Percentiles rank a stretch among this genome's conserved stretches.
Conservation (phyloP, 2,329 filamentous ascomycete species). For the Ceratocystis variospora region DNA sequence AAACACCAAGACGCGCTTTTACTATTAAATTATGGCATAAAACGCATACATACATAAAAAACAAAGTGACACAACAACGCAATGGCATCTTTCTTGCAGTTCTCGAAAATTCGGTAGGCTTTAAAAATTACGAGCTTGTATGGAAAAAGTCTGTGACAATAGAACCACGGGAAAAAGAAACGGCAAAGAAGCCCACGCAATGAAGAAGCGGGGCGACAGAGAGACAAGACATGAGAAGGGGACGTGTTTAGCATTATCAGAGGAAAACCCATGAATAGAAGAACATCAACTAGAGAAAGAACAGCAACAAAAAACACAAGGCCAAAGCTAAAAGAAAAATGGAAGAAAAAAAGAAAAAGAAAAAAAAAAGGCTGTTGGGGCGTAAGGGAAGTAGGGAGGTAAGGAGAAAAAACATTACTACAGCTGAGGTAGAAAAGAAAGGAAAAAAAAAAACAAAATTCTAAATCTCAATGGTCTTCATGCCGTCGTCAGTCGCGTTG, state of each 20-base stretch:
- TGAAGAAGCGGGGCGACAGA: not conserved
- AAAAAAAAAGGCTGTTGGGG: conserved; percentile 2
- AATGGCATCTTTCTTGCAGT: not conserved
- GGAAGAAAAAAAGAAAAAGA: not conserved
- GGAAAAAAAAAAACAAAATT: conserved; percentile 6
- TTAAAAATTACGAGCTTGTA: not conserved
- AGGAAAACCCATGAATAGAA: not conserved
- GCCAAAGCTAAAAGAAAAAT: not conserved
- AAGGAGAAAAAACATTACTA: conserved; percentile 2
- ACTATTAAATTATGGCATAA: not conserved
- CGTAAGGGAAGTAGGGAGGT: not conserved
- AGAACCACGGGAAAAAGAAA: not conserved
- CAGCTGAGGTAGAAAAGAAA: conserved; percentile 9
- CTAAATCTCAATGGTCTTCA: conserved; percentile 52
- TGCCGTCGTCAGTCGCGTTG: conserved; percentile 32
- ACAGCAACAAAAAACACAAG: not conserved
- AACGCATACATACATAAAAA: not conserved
- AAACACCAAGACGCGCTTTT: not conserved
- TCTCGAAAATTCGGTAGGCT: not conserved
- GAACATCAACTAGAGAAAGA: not conserved
- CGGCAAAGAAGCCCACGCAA: not conserved
- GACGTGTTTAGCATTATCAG: not conserved
- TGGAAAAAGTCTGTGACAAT: not conserved
- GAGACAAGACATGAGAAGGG: conserved; percentile 6
- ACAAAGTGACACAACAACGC: not conserved